Evolutionary conservation across 169 alveolate genomes (phyloP).

Genomic region (Eimeria nieschulzi): DNA sequence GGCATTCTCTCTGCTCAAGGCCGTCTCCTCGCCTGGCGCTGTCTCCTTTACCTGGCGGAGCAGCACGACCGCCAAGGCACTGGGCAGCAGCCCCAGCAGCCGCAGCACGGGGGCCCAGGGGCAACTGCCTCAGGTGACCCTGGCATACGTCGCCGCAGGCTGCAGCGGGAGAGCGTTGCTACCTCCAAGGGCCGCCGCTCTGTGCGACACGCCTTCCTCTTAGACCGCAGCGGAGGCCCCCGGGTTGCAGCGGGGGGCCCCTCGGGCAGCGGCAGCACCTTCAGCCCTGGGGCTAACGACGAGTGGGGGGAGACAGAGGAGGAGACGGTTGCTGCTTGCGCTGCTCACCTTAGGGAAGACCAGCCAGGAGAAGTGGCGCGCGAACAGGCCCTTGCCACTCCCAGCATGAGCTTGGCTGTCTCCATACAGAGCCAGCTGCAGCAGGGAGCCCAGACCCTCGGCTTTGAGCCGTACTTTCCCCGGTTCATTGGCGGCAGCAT

Average conservation of each 20-base stretch:
- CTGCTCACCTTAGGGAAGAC: constrained; percentile 30
- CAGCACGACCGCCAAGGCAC: constrained; percentile 59
- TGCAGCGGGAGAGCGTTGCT: constrained; percentile 57
- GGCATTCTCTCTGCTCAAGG: constrained; percentile 68
- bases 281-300: constrained; percentile 51
- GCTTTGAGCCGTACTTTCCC: constrained; percentile 71
- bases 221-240: constrained; percentile 50
- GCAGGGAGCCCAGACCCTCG: constrained; percentile 34
- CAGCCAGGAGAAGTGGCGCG: constrained; percentile 38
- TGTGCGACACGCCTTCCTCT: constrained; percentile 67
- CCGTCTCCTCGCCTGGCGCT: constrained; percentile 70
- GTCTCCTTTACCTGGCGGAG: constrained; percentile 56
- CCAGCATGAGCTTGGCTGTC: not conserved
- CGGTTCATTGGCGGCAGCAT: constrained; percentile 75
- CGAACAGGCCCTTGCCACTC: not conserved
- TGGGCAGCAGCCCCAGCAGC: constrained; percentile 40
- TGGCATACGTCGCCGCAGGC: not conserved
- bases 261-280: constrained; percentile 43
- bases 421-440: constrained; percentile 47
- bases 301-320: constrained; percentile 60
- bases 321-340: constrained; percentile 4
- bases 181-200: constrained; percentile 72
- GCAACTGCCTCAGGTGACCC: constrained; percentile 47
- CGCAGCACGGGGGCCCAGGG: constrained; percentile 3
- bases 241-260: not conserved